phyloP scores from a whole-genome alignment of 352 stramenopile species.

The Phytopythium mirpurense region DNA sequence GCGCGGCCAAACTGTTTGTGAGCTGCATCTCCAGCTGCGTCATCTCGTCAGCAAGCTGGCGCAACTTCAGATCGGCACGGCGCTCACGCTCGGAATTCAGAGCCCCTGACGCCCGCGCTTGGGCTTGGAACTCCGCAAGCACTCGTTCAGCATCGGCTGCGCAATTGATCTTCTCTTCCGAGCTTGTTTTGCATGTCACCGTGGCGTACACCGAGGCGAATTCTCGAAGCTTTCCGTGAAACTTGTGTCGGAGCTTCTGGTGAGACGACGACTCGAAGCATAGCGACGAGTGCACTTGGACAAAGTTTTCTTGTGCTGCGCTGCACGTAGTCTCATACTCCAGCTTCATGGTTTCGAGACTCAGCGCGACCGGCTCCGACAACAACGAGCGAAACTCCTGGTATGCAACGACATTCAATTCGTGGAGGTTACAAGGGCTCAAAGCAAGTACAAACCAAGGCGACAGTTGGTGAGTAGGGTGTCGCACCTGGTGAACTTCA shows the following conservation, averaged over 20 bases:
- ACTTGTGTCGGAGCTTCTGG: conserved; percentile 55
- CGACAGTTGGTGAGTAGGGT: too few species aligned
- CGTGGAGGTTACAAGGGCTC: conserved; percentile 2
- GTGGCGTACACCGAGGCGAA: conserved; percentile 25
- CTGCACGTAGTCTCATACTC: conserved; percentile 62
- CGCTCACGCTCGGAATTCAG: conserved; percentile 17
- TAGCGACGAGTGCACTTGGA: conserved; percentile 38
- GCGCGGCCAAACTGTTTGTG: conserved; percentile 20
- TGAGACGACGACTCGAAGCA: conserved; percentile 38
- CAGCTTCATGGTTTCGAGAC: conserved; percentile 70
- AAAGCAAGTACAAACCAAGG: neutral
- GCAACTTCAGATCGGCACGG: conserved; percentile 35
- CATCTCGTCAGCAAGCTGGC: conserved; percentile 44
- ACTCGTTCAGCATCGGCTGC: neutral
- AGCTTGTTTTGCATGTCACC: conserved; percentile 10
- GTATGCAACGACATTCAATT: conserved; percentile 1
- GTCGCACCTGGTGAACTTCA: conserved; percentile 51
- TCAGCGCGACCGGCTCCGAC: conserved; percentile 63
- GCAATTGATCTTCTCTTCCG: neutral
- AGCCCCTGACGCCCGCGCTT: neutral
- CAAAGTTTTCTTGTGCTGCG: conserved; percentile 61
- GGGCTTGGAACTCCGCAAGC: neutral
- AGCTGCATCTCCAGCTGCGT: conserved; percentile 28
- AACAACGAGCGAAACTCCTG: conserved; percentile 78
- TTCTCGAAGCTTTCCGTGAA: conserved; percentile 45